phyloP scores from a whole-genome alignment of 441 rosid genomes.

The Jatropha podagrica region DNA sequence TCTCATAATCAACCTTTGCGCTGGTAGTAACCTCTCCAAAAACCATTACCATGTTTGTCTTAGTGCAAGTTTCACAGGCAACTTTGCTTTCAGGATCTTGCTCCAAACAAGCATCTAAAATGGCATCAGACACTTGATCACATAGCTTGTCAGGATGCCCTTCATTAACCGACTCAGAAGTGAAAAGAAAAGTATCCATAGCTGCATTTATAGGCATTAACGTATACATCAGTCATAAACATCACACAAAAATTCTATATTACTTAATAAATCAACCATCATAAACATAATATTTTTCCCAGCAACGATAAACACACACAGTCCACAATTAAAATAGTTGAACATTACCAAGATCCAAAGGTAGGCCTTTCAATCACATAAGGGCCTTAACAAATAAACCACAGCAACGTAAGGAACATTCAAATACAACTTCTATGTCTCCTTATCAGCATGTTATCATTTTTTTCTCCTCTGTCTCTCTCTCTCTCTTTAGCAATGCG shows the following conservation, averaged over 20 bases:
- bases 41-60: conserved; percentile 66
- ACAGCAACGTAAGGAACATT: neutral
- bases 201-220: neutral
- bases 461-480: too few relatives aligned
- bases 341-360: neutral
- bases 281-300: neutral
- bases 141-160: conserved; percentile 76
- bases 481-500: too few relatives aligned
- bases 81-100: conserved; percentile 74
- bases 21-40: conserved; percentile 70
- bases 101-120: conserved; percentile 64
- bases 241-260: neutral
- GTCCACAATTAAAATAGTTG: neutral
- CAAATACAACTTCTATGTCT: too few relatives aligned
- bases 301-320: neutral
- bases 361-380: neutral
- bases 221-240: neutral
- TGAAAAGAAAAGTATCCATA: conserved; percentile 71
- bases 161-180: conserved; percentile 67
- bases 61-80: conserved; percentile 66
- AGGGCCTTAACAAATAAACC: neutral
- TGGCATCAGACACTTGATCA: conserved; percentile 71
- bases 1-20: conserved; percentile 58
- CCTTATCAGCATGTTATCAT: too few relatives aligned
- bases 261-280: neutral